These are phyloP conservation scores for Vitis rotundifolia DNA, from an alignment of 164 flowering plant genomes.

Conservation along the genomic window DNA sequence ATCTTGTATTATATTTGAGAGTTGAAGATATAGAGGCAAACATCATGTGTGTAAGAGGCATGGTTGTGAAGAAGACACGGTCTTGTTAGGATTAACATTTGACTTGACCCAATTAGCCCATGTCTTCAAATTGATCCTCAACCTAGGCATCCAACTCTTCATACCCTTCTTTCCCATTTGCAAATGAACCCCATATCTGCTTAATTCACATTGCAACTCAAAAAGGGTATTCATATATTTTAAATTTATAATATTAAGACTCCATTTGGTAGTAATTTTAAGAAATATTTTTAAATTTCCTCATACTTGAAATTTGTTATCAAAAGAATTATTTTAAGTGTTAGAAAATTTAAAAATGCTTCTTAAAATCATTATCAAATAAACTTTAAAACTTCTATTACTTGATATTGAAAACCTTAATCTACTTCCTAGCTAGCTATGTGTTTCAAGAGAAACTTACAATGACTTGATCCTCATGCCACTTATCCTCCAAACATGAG, in stretches of 20 bases:
- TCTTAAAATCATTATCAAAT: too few species aligned
- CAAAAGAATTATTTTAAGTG: too few species aligned
- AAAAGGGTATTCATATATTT: not conserved
- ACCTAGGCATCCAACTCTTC: conserved; percentile 69
- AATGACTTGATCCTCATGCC: conserved; percentile 65
- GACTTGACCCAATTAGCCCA: conserved; percentile 98
- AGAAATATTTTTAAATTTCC: too few species aligned
- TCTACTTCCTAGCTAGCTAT: too few species aligned
- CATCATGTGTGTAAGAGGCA: conserved; percentile 88
- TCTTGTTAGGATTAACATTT: conserved; percentile 63
- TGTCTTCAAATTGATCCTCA: conserved; percentile 62
- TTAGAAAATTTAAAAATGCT: too few species aligned
- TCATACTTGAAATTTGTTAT: too few species aligned
- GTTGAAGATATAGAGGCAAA: conserved; percentile 18
- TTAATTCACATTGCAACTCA: not conserved
- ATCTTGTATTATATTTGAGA: not conserved
- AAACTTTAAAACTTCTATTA: too few species aligned
- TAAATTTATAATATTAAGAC: not conserved
- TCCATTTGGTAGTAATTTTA: too few species aligned
- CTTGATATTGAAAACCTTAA: too few species aligned
- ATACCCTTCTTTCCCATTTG: conserved; percentile 71
- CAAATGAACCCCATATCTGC: conserved; percentile 87
- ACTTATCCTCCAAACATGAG: conserved; percentile 97
- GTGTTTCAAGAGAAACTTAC: conserved; percentile 37
- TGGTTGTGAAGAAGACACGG: conserved; percentile 82